Base-by-base conservation (phyloP, 192 early-diverging fungal species). In the Physocladia obscura region DNA sequence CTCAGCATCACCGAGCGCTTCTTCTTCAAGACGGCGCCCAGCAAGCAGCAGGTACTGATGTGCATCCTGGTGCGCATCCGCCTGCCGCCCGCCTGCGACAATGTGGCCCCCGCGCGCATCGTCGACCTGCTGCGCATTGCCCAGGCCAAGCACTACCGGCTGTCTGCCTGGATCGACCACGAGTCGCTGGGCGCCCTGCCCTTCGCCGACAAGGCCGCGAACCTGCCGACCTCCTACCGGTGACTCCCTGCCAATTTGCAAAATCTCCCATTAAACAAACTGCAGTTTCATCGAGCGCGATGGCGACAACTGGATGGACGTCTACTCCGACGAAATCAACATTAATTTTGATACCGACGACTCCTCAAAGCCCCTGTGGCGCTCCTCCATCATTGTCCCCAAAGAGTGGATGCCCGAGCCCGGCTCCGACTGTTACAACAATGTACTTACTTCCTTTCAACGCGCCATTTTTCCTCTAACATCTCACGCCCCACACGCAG, bases 1-100 rank as follows among this genome's bases (percentile, higher is more conserved):
- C 74, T 83, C 13, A 73, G 76, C 11, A 80, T 83, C 55, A 64
- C 64, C 2, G 81, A 83, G 74, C 78, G 77, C 29, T 61, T 75
- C 56, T 82, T 82, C 69, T 73, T 67, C 60, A 70, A 82, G 44
- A 72, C 76, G 0, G 55, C 75, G n/a, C 67, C 72, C 11, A 40
- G 51, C 36, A 63, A 64, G 55, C 71, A 63, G 27, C 67, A 82
- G 71, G 78, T 83, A 6, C 65, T 83, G 26, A 78, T 83, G 77
- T 54, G 57, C 51, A 72, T 76, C 48, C 52, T 67, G 26, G 34
- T 74, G 36, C 51, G 73, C 6, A 51, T 83, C 13, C 49, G 58
- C 11, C 48, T 75, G 40, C 81, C 81, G 11, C 55, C 51, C 8
- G 35, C 49, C 34, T 57, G 54, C 1, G 11, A 44, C 4, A n/a